Evolutionary conservation across 305 asterid genomes (phyloP), one percentile per base, ranked within the genome.

Genomic region (Ruellia speciosa): DNA sequence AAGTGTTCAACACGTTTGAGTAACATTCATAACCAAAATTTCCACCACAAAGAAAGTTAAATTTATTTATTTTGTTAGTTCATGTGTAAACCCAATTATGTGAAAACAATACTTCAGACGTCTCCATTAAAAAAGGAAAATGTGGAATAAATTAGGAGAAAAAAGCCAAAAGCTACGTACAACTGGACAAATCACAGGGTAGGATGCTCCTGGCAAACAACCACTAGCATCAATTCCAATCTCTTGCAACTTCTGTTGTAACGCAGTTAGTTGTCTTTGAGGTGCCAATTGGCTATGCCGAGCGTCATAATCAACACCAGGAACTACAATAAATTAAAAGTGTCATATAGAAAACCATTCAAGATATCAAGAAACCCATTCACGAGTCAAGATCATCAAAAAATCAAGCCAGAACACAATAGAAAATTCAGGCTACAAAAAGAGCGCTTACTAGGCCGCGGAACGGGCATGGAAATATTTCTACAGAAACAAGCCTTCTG

Each of bases 171-270:
- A 59, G 53, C 39, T 54, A 70, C 90, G 43, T 75, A 87, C 96
- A 16, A 6, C 65, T 31, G 96, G 94, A 63, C 96, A 87, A 50
- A 64, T 18, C 62, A 87, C 67, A 56, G 66, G 59, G 62, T 58
- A 37, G 66, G 77, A 53, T 67, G 77, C 86, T 19, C 96, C 96
- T 0, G 96, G 88, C 71, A 8, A 71, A 65, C 65, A 73, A 46
- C 61, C 60, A 43, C 7, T 43, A n/a, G 49, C 49, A 54, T 78
- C 75, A 41, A 87, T 69, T 47, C 94, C 94, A 49, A 81, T 56
- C 60, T 59, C 70, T 18, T 64, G 68, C 73, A 87, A 64, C 65
- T 82, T 87, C 63, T 60, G 62, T 62, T 60, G 77, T 60, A 87
- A 59, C 18, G 11, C 3, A 9, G 14, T 50, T 54, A 78, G 69